Evolutionary conservation across 352 stramenopile genomes (phyloP).

Genomic region (Globisporangium okanoganense): DNA sequence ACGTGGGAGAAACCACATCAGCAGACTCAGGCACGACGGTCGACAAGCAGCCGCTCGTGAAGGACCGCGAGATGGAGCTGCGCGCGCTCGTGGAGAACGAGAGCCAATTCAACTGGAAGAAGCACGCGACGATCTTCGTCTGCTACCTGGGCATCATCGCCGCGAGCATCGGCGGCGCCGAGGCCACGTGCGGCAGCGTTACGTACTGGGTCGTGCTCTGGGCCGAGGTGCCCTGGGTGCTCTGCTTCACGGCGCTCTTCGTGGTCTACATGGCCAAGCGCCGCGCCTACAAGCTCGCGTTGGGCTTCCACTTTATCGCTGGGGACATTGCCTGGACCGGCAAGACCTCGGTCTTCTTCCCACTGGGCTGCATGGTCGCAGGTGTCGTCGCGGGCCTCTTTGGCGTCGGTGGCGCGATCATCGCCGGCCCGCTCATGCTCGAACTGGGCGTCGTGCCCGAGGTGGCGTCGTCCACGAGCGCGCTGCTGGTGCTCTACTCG

Average conservation of each 20-base stretch:
- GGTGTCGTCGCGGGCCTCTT: slow-evolving; percentile 47
- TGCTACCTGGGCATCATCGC: slow-evolving; percentile 37
- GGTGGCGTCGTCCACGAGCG: slow-evolving; percentile 41
- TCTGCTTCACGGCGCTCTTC: slow-evolving; percentile 34
- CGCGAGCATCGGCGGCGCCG: slow-evolving; percentile 22
- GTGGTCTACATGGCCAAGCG: slow-evolving; percentile 27
- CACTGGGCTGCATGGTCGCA: slow-evolving; percentile 27
- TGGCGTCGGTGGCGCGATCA: slow-evolving; percentile 47
- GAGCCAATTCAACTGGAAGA: slow-evolving; percentile 31
- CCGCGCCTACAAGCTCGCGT: slow-evolving; percentile 34
- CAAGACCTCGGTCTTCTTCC: slow-evolving; percentile 35
- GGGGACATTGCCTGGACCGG: slow-evolving; percentile 44
- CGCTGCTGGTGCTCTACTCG: slow-evolving; percentile 54
- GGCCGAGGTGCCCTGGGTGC: slow-evolving; percentile 46
- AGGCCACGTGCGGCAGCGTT: slow-evolving; percentile 13
- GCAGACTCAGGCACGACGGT: neutral
- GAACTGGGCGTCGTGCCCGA: slow-evolving; percentile 52
- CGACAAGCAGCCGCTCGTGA: slow-evolving; percentile 11
- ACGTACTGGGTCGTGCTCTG: slow-evolving; percentile 31
- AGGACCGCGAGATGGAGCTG: slow-evolving; percentile 15
- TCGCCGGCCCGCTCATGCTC: slow-evolving; percentile 57
- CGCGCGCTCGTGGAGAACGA: slow-evolving; percentile 24
- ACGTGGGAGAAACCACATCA: neutral
- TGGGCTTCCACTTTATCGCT: slow-evolving; percentile 31
- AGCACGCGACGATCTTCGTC: slow-evolving; percentile 35